Evolutionary conservation across 495 filamentous ascomycete genomes (phyloP).

Genomic region (Aspergillus campestris): DNA sequence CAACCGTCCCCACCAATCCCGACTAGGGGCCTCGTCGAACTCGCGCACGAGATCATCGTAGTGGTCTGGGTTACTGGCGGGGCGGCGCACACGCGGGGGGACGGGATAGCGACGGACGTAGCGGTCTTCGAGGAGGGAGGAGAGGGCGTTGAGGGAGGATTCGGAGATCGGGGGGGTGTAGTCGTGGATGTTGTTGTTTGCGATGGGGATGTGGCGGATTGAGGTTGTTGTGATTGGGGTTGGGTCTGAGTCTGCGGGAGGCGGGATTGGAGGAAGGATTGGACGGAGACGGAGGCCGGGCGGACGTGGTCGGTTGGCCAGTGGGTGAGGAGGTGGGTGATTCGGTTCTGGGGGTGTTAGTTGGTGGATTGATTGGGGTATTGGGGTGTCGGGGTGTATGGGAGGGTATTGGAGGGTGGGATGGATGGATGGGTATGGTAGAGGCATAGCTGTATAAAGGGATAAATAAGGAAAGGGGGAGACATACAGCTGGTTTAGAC

Average conservation of each 20-base stretch:
- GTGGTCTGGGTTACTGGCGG: conserved; percentile 66
- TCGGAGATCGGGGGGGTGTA: conserved; percentile 47
- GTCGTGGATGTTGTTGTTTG: conserved; percentile 67
- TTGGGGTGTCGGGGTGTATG: not conserved
- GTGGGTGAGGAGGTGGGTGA: conserved; percentile 47
- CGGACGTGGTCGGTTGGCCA: conserved; percentile 78
- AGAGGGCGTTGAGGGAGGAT: conserved; percentile 63
- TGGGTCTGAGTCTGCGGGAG: conserved; percentile 31
- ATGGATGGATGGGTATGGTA: not conserved
- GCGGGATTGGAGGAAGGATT: conserved; percentile 56
- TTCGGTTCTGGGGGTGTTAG: conserved; percentile 31
- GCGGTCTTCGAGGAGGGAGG: conserved; percentile 64
- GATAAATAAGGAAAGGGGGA: not conserved
- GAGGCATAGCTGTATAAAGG: not conserved
- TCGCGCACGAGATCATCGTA: conserved; percentile 66
- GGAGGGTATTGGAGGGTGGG: not conserved
- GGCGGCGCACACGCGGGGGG: conserved; percentile 50
- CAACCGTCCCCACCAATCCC: conserved; percentile 49
- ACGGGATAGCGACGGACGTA: conserved; percentile 65
- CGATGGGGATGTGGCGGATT: conserved; percentile 51
- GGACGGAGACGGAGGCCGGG: conserved; percentile 63
- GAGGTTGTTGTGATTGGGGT: conserved; percentile 10
- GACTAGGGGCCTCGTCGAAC: conserved; percentile 59
- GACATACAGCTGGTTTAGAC: not conserved
- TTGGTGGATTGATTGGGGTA: conserved; percentile 6